Base-by-base conservation (phyloP, 768 basidiomycete species). In the Rubroboletus satanas region DNA sequence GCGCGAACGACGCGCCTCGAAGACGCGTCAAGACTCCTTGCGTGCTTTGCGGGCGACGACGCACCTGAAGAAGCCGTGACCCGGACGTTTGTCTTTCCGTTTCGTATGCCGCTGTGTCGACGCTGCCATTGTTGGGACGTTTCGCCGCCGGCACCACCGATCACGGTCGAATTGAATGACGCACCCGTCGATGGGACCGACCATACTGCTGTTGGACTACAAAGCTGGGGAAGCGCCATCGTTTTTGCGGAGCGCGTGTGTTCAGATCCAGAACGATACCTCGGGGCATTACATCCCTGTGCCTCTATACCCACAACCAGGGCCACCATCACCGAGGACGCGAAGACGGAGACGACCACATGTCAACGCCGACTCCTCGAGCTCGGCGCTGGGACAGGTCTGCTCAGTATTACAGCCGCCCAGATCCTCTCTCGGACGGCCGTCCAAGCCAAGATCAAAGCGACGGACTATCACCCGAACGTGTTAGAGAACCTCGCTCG, bases 331-430 rank as follows among this genome's bases (percentile, higher is more conserved):
- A 10, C 14, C 37, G 12, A 31, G 7, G 36, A 36, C 17, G 32
- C 29, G 14, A 21, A n/a, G 29, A 8, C 33, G 12, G 26, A n/a
- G 17, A 43, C 36, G 23, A 18, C 15, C 12, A 10, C 18, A 7
- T 9, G 28, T 12, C 44, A 10, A 31, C 54, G 81, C 2, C 73
- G 82, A 3, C 63, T 93, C 12, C 77, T 93, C 41, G 90, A 94
- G 68, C 78, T 94, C n/a, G 90, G 91, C 6, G 88, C 89, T 0
- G 91, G 91, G 4, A 93, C 91, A 0, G 91, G 91, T 5, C 73
- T 93, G 51, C 77, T 93, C n/a, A 88, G 88, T 59, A 85, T 94
- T 58, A 76, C 81, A 11, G 73, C 77, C 1, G 80, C 82, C 1
- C 83, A 79, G 61, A 62, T 85, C 3, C 66, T 82, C 9, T 62